phyloP scores from a whole-genome alignment of 1,139 yeast species.

The Yamadazyma spencermartinsiae region DNA sequence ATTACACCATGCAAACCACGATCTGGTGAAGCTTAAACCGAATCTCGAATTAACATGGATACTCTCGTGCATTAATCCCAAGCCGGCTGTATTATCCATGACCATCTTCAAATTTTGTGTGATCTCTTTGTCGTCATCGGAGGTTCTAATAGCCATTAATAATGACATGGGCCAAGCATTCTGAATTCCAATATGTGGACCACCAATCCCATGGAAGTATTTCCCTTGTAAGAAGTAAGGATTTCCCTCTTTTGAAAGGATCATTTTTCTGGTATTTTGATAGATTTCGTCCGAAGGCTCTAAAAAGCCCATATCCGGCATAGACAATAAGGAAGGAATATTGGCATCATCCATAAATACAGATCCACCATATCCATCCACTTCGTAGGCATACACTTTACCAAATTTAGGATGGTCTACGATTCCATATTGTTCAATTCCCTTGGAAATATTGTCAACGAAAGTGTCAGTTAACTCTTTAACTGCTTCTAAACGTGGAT shows the following conservation, averaged over 20 bases:
- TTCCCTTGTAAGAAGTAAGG: constrained; percentile 72
- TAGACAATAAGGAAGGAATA: constrained; percentile 75
- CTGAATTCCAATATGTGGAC: constrained; percentile 82
- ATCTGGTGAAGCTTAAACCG: constrained; percentile 57
- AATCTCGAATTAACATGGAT: constrained; percentile 60
- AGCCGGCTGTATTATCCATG: constrained; percentile 62
- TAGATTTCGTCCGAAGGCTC: constrained; percentile 56
- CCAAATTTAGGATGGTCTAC: constrained; percentile 70
- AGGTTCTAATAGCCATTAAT: constrained; percentile 70
- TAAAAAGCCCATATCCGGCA: constrained; percentile 78
- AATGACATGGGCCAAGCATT: constrained; percentile 93
- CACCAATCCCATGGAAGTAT: constrained; percentile 76
- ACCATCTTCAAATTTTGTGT: constrained; percentile 47
- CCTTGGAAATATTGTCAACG: constrained; percentile 48
- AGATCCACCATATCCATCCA: constrained; percentile 81
- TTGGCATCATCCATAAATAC: constrained; percentile 89
- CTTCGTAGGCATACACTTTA: constrained; percentile 81
- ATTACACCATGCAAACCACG: constrained; percentile 96
- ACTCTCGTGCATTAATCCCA: constrained; percentile 86
- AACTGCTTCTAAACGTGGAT: constrained; percentile 9
- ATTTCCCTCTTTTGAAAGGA: constrained; percentile 66
- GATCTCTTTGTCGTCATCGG: constrained; percentile 72
- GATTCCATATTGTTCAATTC: constrained; percentile 65
- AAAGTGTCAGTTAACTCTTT: constrained; percentile 28
- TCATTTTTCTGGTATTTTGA: constrained; percentile 77